Evolutionary conservation across 1,284 basidiomycete genomes (phyloP), one percentile per base, ranked within the genome.

Genomic region (Tilletiopsis washingtonensis): DNA sequence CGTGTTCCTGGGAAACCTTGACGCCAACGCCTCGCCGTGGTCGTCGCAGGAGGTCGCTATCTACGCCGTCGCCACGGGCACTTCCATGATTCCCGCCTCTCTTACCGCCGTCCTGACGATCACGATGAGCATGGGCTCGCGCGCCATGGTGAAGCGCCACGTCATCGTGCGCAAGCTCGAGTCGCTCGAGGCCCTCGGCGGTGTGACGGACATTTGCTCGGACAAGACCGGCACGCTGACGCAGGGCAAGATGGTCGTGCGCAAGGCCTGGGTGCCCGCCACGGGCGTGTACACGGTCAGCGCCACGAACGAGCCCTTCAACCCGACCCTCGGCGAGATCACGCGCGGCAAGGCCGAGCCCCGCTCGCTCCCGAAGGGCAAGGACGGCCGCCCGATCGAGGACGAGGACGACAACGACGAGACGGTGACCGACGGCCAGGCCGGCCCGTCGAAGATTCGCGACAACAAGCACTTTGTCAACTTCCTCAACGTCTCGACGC

Each of bases 41-140:
- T 54, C 52, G 23, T 62, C 61, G 57, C 58, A 64, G 44, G 62
- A 74, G 43, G 59, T 73, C 45, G 71, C 69, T 51, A 71, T 73
- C 49, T 73, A 72, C 45, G 69, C 64, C 17, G 77, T 80, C 38
- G 78, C 78, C 5, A 77, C 78, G 12, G 79, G 77, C 41, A 77
- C 80, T 5, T 78, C 79, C 2, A 78, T 81, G 67, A 74, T 81
- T 9, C 79, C 79, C 14, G 79, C 78, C 21, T 69, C 66, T 4
- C 62, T 72, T 12, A 66, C 67, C 5, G 68, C 68, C 32, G 69
- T 72, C n/a, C 53, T 72, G 19, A 69, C 67, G 47, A 67, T 76
- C 52, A 75, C 73, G 14, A 72, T 75, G 75, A 77, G 80, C 2
- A 77, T 78, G 45, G 80, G 80, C 15, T 78, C 78, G 12, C 75